These are phyloP conservation scores for Rosa persica DNA, from an alignment of 306 rosid species.

Conservation along the genomic window DNA sequence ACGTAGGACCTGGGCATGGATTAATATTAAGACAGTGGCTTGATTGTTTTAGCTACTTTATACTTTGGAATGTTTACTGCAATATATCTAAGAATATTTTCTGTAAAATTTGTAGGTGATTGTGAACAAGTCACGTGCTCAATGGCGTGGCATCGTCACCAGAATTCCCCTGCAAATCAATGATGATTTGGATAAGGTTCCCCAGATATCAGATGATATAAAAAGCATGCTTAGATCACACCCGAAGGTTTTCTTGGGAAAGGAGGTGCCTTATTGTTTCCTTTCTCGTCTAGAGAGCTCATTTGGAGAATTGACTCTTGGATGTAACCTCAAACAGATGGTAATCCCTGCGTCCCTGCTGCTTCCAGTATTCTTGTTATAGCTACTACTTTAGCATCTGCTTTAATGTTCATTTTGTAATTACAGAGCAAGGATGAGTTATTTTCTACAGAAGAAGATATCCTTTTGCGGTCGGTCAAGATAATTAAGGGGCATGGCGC, in stretches of 20 bases:
- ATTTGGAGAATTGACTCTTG: too few relatives aligned
- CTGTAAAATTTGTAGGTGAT: conserved; percentile 54
- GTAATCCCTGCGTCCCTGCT: conserved; percentile 32
- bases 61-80: background rate
- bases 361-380: conserved; percentile 13
- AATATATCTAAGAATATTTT: background rate
- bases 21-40: background rate
- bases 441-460: conserved; percentile 70
- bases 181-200: conserved; percentile 62
- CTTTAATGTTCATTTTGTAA: background rate
- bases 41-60: background rate
- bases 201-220: conserved; percentile 58
- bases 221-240: conserved; percentile 67
- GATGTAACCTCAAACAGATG: too few relatives aligned
- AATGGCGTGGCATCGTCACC: conserved; percentile 56
- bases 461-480: conserved; percentile 63
- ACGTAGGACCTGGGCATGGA: background rate
- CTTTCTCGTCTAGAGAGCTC: conserved; percentile 68
- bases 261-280: conserved; percentile 77
- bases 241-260: conserved; percentile 71
- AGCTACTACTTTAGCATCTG: background rate
- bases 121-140: conserved; percentile 89
- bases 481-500: conserved; percentile 67
- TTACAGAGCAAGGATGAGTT: conserved; percentile 63
- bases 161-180: conserved; percentile 69